Evolutionary conservation across 441 rosid species (phyloP), one percentile per base, ranked within the genome.

Genomic region (Populus tomentosa): DNA sequence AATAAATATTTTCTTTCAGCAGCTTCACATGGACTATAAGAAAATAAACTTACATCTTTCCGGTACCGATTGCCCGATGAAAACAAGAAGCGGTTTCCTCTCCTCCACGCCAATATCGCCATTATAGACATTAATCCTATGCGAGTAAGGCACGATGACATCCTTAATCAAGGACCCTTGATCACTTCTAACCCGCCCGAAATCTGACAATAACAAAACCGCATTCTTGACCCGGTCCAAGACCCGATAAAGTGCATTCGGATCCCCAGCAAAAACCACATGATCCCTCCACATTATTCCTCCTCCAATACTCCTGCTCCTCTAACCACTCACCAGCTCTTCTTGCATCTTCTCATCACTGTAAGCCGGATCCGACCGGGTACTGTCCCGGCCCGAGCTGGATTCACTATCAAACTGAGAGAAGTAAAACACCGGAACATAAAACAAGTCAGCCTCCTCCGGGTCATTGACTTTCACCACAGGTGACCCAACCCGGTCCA

Each of bases 41-140:
- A 64, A 35, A 18, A 62, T 5, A 30, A 8, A 40, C 76, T 85
- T 83, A 95, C 98, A 83, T 95, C 98, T 84, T 94, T 95, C 70
- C 97, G 89, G 76, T 87, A 95, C 13, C 98, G 93, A 80, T 95
- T 95, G 7, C 99, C 99, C 99, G n/a, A 95, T 95, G 86, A 95
- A 95, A 95, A 95, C 82, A 95, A 85, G 76, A n/a, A 95, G 86
- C 0, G 92, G 94, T 61, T 84, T 85, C 50, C 99, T 86, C 42
- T 85, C 78, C 61, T 88, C 78, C 2, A 91, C 86, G 24, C 95
- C 93, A 8, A 88, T 69, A 35, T 89, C 94, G 0, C 98, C 99
- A 2, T 69, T 85, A 75, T 87, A 95, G 59, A 86, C 69, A 73
- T 86, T 89, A 73, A 95, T 92, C 79, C 98, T 84, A 80, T 94